phyloP scores from a whole-genome alignment of 805 yeast species.

The Ogataea paradorogensis region DNA sequence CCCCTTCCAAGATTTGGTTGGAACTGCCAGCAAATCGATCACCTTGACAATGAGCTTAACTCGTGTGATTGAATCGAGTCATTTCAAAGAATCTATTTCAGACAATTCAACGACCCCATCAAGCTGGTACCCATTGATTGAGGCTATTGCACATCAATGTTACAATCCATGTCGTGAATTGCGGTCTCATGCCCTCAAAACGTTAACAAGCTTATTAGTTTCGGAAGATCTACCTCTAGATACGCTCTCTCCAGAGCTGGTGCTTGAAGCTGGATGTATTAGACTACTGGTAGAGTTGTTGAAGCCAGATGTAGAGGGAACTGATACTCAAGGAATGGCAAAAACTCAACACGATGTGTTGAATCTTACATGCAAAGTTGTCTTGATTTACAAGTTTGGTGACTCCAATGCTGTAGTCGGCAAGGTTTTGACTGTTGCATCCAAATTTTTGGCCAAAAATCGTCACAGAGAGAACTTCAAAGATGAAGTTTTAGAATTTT shows the following conservation, averaged over 20 bases:
- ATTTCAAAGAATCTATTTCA: slow-evolving; percentile 31
- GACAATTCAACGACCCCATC: slow-evolving; percentile 32
- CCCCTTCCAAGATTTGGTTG: slow-evolving; percentile 54
- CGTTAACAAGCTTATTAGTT: slow-evolving; percentile 53
- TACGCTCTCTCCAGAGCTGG: slow-evolving; percentile 44
- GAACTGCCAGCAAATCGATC: slow-evolving; percentile 59
- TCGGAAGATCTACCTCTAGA: slow-evolving; percentile 36
- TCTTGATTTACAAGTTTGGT: slow-evolving; percentile 33
- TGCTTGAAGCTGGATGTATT: slow-evolving; percentile 72
- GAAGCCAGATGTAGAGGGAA: slow-evolving; percentile 58
- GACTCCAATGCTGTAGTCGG: slow-evolving; percentile 26
- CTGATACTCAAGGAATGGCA: slow-evolving; percentile 62
- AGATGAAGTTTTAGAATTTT: slow-evolving; percentile 33
- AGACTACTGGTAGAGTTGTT: slow-evolving; percentile 68
- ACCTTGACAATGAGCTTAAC: slow-evolving; percentile 54
- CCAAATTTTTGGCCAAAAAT: slow-evolving; percentile 27
- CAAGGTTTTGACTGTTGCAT: slow-evolving; percentile 26
- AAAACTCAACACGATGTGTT: slow-evolving; percentile 68
- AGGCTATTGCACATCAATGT: slow-evolving; percentile 86
- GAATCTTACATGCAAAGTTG: slow-evolving; percentile 57
- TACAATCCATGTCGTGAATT: slow-evolving; percentile 83
- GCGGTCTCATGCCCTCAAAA: slow-evolving; percentile 59
- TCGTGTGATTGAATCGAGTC: slow-evolving; percentile 32
- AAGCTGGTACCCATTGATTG: slow-evolving; percentile 59
- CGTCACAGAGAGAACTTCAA: slow-evolving; percentile 24